Base-by-base conservation (phyloP, 768 basidiomycete genomes). In the Cystobasidium onofrii region DNA sequence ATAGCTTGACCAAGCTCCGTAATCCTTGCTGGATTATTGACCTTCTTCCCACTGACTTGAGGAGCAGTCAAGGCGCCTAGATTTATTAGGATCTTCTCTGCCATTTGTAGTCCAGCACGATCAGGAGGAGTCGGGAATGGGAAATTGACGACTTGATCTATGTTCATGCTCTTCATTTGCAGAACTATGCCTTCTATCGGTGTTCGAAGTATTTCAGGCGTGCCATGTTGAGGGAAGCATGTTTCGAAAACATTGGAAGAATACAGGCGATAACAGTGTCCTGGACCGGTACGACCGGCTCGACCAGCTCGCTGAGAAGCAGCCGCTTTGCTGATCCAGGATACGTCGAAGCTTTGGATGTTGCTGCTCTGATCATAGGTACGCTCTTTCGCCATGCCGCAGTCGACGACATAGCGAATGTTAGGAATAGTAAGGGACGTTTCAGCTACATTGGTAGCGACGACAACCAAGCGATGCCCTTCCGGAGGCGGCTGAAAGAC, bases 81-180 rank as follows among this genome's bases (percentile, higher is more conserved):
- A 77, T 91, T 85, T 20, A 84, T 86, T 46, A 99, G 84, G 1
- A 88, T 84, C 57, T 84, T 87, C 82, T 99, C 94, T 1, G 96
- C 92, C 78, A 88, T 89, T 73, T 84, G 85, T 54, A 99, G 84
- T 3, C 87, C 85, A 12, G 81, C 78, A 43, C 89, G 86, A 80
- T 96, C 91, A 0, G 96, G 96, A 17, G 95, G 89, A 0, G 96
- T 97, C 0, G 96, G 96, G 82, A 98, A 98, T 18, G 96, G 96
- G 81, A 99, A 99, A 82, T 98, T 98, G 77, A 91, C 85, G 44
- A 98, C 92, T 0, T 91, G 85, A 78, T 98, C 93, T 73, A 99
- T 95, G 79, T 95, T 91, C 93, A 99, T 97, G 81, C 88, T 88
- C 84, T 99, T 99, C 95, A 99, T 97, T 81, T 97, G 94, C 36